Conservation (phyloP, 2,329 filamentous ascomycete species). For the Ceratocystis diversiconidia region DNA sequence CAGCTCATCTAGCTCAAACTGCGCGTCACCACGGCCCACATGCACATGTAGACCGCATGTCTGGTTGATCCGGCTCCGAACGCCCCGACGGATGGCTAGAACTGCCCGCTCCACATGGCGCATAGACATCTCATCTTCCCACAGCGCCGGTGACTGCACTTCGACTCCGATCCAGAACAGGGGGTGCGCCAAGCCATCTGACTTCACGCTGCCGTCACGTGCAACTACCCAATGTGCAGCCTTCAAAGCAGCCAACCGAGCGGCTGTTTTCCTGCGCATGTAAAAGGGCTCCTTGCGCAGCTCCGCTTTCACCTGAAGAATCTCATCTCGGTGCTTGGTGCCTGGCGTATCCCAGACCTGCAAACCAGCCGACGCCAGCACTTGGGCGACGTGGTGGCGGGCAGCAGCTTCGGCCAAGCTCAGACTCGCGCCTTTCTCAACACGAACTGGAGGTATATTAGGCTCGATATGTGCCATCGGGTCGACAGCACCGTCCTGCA, state of each 20-base stretch:
- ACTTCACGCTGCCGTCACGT: background rate
- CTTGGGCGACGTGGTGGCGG: conserved; percentile 18
- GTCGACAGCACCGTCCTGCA: conserved; percentile 19
- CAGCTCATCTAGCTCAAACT: conserved; percentile 23
- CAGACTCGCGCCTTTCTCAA: background rate
- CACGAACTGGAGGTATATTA: background rate
- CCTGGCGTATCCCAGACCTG: conserved; percentile 15
- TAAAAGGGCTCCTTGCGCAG: background rate
- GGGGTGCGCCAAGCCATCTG: background rate
- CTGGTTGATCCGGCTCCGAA: conserved; percentile 25
- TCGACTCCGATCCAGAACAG: conserved; percentile 23
- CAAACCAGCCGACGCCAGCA: conserved; percentile 22
- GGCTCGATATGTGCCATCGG: conserved; percentile 11
- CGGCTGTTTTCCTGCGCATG: conserved; percentile 1
- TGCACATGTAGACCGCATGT: conserved; percentile 28
- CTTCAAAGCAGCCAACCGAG: background rate
- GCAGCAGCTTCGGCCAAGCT: background rate
- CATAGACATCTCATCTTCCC: conserved; percentile 23
- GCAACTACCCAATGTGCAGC: conserved; percentile 6
- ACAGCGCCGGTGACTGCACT: conserved; percentile 26
- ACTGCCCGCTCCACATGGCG: conserved; percentile 24
- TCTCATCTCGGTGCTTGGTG: background rate
- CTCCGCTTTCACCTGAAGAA: background rate
- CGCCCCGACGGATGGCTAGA: conserved; percentile 24
- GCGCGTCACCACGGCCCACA: conserved; percentile 25